phyloP scores from a whole-genome alignment of 2,329 filamentous ascomycete species.

The Aspergillus hiratsukae region DNA sequence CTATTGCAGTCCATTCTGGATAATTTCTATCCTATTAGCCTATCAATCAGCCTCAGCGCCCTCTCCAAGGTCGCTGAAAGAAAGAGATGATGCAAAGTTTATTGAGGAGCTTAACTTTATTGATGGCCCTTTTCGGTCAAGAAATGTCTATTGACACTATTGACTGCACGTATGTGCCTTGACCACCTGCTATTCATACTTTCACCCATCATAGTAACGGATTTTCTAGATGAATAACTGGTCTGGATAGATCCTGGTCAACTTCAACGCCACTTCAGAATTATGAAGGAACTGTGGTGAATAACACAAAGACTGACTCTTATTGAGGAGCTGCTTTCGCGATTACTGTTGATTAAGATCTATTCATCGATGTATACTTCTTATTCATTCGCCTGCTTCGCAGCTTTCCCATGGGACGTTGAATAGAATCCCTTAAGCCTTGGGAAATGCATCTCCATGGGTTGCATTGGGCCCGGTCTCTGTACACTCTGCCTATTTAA shows the following conservation, averaged over 20 bases:
- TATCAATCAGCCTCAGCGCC: neutral
- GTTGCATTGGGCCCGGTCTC: neutral
- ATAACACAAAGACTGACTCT: neutral
- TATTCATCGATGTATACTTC: neutral
- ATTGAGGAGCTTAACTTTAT: slow-evolving; percentile 1
- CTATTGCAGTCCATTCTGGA: neutral
- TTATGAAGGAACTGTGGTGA: neutral
- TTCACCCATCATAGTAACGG: neutral
- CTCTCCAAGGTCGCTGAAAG: neutral
- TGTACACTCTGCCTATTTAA: neutral
- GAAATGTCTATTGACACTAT: neutral
- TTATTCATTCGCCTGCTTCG: neutral
- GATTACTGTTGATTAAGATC: neutral
- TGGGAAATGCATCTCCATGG: neutral
- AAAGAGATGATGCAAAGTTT: neutral
- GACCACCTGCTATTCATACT: neutral
- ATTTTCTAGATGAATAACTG: neutral
- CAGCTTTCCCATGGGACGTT: neutral
- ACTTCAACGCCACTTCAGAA: neutral
- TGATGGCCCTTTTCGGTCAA: slow-evolving; percentile 1
- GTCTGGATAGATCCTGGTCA: neutral
- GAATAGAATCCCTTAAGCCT: neutral
- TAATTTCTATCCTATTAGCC: neutral
- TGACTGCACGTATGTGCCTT: neutral
- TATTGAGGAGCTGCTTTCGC: neutral